phyloP scores from a whole-genome alignment of 176 grass and related monocot genomes.

The Juncus effusus region DNA sequence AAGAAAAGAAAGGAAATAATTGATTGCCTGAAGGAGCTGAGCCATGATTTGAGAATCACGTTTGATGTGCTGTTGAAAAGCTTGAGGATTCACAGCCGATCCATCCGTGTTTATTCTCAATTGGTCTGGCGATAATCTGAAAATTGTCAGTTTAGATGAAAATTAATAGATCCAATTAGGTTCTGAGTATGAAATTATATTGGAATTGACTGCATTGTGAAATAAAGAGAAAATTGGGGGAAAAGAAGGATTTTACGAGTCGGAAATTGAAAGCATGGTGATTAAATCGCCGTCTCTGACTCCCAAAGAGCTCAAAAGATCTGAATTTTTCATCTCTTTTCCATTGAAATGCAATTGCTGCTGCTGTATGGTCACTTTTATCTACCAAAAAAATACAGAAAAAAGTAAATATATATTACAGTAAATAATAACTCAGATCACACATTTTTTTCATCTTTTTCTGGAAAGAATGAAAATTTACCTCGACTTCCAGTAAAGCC shows the following conservation, averaged over 20 bases:
- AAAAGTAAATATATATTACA: constrained; percentile 1
- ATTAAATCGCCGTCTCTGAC: constrained; percentile 78
- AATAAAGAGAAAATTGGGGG: neutral
- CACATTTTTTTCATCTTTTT: neutral
- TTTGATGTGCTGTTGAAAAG: constrained; percentile 73
- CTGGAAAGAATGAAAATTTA: constrained; percentile 13
- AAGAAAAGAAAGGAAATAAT: neutral
- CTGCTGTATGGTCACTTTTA: constrained; percentile 45
- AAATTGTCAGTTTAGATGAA: constrained; percentile 16
- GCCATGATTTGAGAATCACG: constrained; percentile 79
- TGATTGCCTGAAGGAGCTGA: constrained; percentile 78
- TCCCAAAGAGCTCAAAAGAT: constrained; percentile 57
- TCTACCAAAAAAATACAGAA: constrained; percentile 36
- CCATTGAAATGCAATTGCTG: constrained; percentile 85
- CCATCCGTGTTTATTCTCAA: constrained; percentile 66
- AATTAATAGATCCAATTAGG: constrained; percentile 2
- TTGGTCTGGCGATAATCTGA: constrained; percentile 49
- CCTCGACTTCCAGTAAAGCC: constrained; percentile 94
- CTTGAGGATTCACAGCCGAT: constrained; percentile 67
- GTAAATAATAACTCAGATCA: constrained; percentile 36
- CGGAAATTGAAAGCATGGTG: constrained; percentile 47
- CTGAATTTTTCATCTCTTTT: constrained; percentile 70
- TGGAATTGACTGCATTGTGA: neutral
- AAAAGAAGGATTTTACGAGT: constrained; percentile 36
- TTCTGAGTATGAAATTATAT: neutral